Evolutionary conservation across 352 stramenopile species (phyloP), one percentile per base, ranked within the genome.

Genomic region (Pythium angustatum): DNA sequence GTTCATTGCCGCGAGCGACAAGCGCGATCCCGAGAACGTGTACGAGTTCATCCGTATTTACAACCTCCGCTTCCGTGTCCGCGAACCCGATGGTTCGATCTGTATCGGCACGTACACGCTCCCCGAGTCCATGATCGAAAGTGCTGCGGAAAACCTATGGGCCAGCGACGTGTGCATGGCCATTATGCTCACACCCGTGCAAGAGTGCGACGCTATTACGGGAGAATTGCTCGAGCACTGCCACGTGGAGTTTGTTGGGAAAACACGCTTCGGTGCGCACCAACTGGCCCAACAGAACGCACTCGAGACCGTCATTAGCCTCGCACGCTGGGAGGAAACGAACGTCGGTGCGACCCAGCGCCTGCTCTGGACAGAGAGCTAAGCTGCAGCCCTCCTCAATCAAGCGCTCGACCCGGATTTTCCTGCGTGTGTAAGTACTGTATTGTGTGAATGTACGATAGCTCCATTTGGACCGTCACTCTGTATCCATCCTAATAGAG

Each of bases 261-360:
- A 72, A 27, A 75, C 71, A 9, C 34, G 65, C 41, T 64, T 82
- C 36, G 74, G 74, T 11, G 69, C 79, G 28, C 52, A 57, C 24
- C 26, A 58, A 22, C 63, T 48, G 41, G 69, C 73, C 26, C 60
- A 71, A 3, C 66, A 59, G 21, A 78, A 84, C 47, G 79, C 78
- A 17, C 63, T 82, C 22, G 75, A 88, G 61, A 81, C 68, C 15
- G 70, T 88, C n/a, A 71, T 88, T 44, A 74, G 75, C 5, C 61
- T 88, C 36, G 33, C 79, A 49, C 71, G 75, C 9, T 88, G 79
- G 79, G 79, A 86, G 54, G 78, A 79, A 54, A 71, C 75, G 24
- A 85, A 81, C 54, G 68, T 85, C 22, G 75, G 73, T 0, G 64
- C 76, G 11, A 66, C 66, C 36, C 68, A 81, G 40, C 69, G 65